Percentiles rank a stretch among this genome's conserved stretches.
Conservation (phyloP, 2,329 filamentous ascomycete species). For the Chrysoporthe cubensis region DNA sequence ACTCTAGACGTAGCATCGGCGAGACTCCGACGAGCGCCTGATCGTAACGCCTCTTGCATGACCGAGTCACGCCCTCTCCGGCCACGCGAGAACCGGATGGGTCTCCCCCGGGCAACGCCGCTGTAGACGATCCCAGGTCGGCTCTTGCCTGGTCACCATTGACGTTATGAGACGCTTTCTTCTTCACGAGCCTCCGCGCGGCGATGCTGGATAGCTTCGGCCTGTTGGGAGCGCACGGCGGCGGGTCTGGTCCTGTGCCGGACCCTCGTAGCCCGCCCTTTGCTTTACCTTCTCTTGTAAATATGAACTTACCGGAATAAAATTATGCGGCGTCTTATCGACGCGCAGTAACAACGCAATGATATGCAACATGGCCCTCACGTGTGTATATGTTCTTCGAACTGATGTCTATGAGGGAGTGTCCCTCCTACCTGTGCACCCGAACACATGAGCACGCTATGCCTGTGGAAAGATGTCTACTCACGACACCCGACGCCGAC, state of each 20-base stretch:
- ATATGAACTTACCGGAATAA: neutral
- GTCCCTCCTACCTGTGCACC: neutral
- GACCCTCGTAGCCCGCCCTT: neutral
- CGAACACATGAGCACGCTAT: neutral
- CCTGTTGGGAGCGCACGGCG: neutral
- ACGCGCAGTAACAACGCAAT: neutral
- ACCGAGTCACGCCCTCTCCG: neutral
- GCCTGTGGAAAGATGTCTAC: neutral
- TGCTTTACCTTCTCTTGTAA: neutral
- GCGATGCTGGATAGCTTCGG: neutral
- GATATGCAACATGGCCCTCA: neutral
- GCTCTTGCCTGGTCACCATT: neutral
- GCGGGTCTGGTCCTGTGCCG: neutral
- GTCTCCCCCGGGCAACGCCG: neutral
- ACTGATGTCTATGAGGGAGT: neutral
- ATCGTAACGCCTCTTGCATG: neutral
- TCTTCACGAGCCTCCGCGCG: neutral
- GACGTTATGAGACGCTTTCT: neutral
- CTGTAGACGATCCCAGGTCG: neutral
- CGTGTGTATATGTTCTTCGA: neutral
- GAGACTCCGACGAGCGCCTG: slow-evolving; percentile 20
- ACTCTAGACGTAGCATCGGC: slow-evolving; percentile 18
- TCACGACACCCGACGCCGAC: neutral
- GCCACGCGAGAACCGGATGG: neutral
- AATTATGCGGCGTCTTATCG: neutral